A percentile compares a stretch with the other conserved stretches of the same genome.
phyloP scores from a whole-genome alignment of 768 basidiomycete genomes.

The Phlebiopsis gigantea region DNA sequence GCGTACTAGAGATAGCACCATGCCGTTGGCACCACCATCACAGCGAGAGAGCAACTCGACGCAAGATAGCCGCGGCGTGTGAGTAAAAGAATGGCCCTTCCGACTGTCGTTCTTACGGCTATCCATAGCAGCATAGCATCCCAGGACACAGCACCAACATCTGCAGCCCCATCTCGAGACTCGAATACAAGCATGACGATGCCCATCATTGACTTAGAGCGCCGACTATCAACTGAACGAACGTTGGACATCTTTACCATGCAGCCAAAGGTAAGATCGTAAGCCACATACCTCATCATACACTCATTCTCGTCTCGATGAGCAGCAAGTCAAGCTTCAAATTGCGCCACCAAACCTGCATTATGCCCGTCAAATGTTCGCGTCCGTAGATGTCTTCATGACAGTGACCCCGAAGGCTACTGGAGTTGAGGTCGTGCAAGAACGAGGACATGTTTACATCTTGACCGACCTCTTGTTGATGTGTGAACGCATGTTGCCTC shows the following conservation, averaged over 20 bases:
- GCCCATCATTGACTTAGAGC: slow-evolving; percentile 75
- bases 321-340: slow-evolving; percentile 83
- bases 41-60: slow-evolving; percentile 22
- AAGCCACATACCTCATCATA: not conserved
- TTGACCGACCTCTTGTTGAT: slow-evolving; percentile 91
- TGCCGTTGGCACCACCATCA: slow-evolving; percentile 14
- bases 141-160: slow-evolving; percentile 51
- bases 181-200: slow-evolving; percentile 48
- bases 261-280: slow-evolving; percentile 71
- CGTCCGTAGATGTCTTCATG: slow-evolving; percentile 66
- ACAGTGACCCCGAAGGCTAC: slow-evolving; percentile 75
- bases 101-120: not conserved
- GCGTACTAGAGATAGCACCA: slow-evolving; percentile 30
- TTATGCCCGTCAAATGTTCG: slow-evolving; percentile 72
- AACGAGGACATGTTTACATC: slow-evolving; percentile 76
- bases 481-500: slow-evolving; percentile 75
- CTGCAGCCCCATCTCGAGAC: slow-evolving; percentile 36
- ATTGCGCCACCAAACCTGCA: slow-evolving; percentile 77
- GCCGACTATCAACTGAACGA: slow-evolving; percentile 65
- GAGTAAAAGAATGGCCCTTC: slow-evolving; percentile 22
- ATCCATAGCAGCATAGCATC: slow-evolving; percentile 54
- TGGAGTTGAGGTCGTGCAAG: slow-evolving; percentile 69
- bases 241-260: slow-evolving; percentile 95
- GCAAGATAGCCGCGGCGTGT: slow-evolving; percentile 50
- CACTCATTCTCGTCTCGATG: slow-evolving; percentile 7